Percentiles rank a stretch among this genome's conserved stretches.
Conservation (phyloP, 2,329 filamentous ascomycete species). For the Sclerotinia nivalis region DNA sequence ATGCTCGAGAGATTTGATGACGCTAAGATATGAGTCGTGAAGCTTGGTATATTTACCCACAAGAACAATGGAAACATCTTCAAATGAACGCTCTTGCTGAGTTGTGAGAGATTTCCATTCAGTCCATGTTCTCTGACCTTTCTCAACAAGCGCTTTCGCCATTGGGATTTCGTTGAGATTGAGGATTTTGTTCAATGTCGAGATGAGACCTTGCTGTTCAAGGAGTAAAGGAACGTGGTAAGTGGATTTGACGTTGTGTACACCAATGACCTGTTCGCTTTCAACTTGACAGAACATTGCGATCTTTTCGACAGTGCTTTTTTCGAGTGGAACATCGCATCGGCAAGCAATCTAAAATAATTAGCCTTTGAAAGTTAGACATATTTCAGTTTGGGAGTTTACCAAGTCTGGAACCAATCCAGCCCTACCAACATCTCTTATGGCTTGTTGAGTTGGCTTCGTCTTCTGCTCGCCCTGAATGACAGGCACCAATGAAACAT, state of each 20-base stretch:
- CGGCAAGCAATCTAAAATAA: constrained; percentile 78
- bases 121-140: constrained; percentile 72
- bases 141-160: constrained; percentile 54
- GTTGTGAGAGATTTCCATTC: constrained; percentile 69
- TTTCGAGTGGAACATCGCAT: constrained; percentile 74
- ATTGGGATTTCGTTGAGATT: constrained; percentile 60
- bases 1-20: constrained; percentile 87
- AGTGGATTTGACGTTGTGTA: constrained; percentile 84
- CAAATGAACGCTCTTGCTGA: constrained; percentile 64
- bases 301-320: constrained; percentile 79
- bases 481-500: constrained; percentile 85
- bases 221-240: constrained; percentile 96
- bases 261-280: constrained; percentile 79
- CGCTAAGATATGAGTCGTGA: constrained; percentile 82
- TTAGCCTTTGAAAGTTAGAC: constrained; percentile 13
- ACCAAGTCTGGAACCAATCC: constrained; percentile 66
- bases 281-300: constrained; percentile 88
- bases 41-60: constrained; percentile 90
- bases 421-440: constrained; percentile 57
- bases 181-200: constrained; percentile 65
- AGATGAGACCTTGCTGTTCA: constrained; percentile 74
- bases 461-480: constrained; percentile 77
- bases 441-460: constrained; percentile 92
- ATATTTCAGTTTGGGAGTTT: constrained; percentile 25
- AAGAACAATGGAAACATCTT: constrained; percentile 76